Evolutionary conservation across 192 early-diverging fungal genomes (phyloP).

Genomic region (Blastocladiella britannica): DNA sequence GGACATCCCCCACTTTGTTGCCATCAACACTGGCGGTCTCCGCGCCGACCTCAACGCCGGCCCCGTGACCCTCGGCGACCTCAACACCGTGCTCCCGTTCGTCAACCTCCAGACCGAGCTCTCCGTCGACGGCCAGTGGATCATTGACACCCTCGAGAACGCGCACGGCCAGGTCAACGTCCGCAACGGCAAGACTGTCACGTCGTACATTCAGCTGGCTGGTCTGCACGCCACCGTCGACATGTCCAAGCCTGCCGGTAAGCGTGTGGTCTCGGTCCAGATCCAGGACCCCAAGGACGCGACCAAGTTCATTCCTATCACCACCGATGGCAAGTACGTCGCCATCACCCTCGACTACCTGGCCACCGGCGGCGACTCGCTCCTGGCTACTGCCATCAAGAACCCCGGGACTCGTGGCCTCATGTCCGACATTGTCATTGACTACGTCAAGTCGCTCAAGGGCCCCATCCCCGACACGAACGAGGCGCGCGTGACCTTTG

Average conservation of each 20-base stretch:
- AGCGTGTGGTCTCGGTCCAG: conserved; percentile 3
- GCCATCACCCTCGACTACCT: conserved; percentile 36
- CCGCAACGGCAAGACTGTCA: conserved; percentile 14
- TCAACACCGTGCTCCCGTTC: conserved; percentile 41
- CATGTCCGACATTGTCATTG: conserved; percentile 12
- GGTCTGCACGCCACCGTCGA: conserved; percentile 28
- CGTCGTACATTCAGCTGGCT: conserved; percentile 33
- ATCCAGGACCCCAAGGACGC: conserved; percentile 15
- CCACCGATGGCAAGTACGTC: too few relatives aligned
- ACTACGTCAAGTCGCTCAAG: conserved; percentile 17
- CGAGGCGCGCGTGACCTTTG: too few relatives aligned
- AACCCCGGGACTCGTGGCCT: conserved; percentile 6
- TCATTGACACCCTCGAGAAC: conserved; percentile 27
- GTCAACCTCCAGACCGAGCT: conserved; percentile 29
- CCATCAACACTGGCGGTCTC: conserved; percentile 43
- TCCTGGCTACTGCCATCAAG: conserved; percentile 13
- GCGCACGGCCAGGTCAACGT: conserved; percentile 13
- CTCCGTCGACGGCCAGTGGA: conserved; percentile 23
- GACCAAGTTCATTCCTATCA: too few relatives aligned
- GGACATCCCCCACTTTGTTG: conserved; percentile 17
- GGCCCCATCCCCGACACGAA: too few relatives aligned
- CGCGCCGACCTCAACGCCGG: conserved; percentile 28
- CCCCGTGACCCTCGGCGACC: conserved; percentile 28
- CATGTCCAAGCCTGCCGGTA: conserved; percentile 6
- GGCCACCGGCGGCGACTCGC: conserved; percentile 34